Conservation (phyloP, 2,329 filamentous ascomycete species). For the Emmonsiellopsis sp. region DNA sequence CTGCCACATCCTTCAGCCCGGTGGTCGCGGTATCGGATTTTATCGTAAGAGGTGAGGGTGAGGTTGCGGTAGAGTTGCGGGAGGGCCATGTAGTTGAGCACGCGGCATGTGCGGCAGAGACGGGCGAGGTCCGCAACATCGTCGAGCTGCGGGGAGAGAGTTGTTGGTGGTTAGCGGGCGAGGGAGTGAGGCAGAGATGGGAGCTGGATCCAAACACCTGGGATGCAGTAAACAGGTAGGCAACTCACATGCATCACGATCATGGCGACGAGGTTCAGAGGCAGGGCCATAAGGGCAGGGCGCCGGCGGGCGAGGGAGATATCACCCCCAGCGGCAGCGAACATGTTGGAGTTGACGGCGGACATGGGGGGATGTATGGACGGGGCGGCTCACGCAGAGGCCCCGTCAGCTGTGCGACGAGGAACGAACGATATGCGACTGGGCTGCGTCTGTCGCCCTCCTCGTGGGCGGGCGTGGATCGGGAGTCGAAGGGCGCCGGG, state of each 20-base stretch:
- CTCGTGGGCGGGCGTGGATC: no score
- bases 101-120: conserved; percentile 49
- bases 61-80: conserved; percentile 51
- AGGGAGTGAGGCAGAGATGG: conserved; percentile 3
- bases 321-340: conserved; percentile 20
- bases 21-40: conserved; percentile 49
- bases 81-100: conserved; percentile 56
- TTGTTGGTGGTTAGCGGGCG: no score
- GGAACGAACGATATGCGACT: neutral
- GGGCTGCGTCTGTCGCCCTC: no score
- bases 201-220: neutral
- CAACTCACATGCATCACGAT: conserved; percentile 45
- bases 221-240: neutral
- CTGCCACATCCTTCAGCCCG: conserved; percentile 52
- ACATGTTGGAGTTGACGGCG: conserved; percentile 34
- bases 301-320: conserved; percentile 6
- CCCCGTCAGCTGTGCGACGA: conserved; percentile 19
- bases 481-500: no score
- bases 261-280: conserved; percentile 48
- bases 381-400: conserved; percentile 21
- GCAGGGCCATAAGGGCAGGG: conserved; percentile 32
- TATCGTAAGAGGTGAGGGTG: conserved; percentile 47
- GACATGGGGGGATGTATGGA: conserved; percentile 19
- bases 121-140: conserved; percentile 49
- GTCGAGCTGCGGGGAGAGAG: conserved; percentile 39